Percentiles rank a stretch among this genome's conserved stretches.
Conservation (phyloP, 768 basidiomycete genomes). For the Cubamyces sp. region DNA sequence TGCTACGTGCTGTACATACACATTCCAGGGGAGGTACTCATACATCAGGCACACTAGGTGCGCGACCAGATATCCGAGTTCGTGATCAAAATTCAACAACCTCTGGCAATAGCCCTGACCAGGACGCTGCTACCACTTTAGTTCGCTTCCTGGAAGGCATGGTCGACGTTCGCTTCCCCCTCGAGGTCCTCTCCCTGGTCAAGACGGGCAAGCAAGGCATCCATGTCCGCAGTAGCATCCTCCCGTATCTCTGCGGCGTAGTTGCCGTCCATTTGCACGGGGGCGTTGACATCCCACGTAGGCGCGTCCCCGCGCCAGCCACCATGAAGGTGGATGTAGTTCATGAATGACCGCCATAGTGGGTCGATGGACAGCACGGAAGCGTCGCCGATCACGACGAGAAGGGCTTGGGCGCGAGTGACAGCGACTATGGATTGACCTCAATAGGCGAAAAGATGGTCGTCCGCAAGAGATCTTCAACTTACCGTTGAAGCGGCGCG, state of each 20-base stretch:
- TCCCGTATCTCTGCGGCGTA: slow-evolving; percentile 41
- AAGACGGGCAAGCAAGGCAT: slow-evolving; percentile 37
- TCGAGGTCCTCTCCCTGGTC: slow-evolving; percentile 21
- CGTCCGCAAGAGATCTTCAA: not conserved
- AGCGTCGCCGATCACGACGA: slow-evolving; percentile 67
- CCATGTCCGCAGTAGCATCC: slow-evolving; percentile 39
- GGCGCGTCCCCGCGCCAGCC: slow-evolving; percentile 55
- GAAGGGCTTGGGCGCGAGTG: slow-evolving; percentile 65
- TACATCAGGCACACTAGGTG: too few species aligned
- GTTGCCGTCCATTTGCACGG: slow-evolving; percentile 43
- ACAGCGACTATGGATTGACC: slow-evolving; percentile 52
- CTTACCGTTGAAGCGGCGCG: slow-evolving; percentile 52
- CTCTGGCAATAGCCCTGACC: not conserved
- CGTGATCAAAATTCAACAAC: too few species aligned
- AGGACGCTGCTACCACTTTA: not conserved
- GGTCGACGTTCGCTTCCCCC: slow-evolving; percentile 25
- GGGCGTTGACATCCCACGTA: slow-evolving; percentile 38
- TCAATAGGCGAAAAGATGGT: too few species aligned
- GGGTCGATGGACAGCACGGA: slow-evolving; percentile 59
- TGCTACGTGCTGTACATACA: too few species aligned
- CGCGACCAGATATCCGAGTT: too few species aligned
- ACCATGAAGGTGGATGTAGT: slow-evolving; percentile 51
- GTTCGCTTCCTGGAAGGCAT: slow-evolving; percentile 16
- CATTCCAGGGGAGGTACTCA: too few species aligned
- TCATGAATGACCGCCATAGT: slow-evolving; percentile 63